Base-by-base conservation (phyloP, 148 eudicot species). In the Rhododendron griersonianum region DNA sequence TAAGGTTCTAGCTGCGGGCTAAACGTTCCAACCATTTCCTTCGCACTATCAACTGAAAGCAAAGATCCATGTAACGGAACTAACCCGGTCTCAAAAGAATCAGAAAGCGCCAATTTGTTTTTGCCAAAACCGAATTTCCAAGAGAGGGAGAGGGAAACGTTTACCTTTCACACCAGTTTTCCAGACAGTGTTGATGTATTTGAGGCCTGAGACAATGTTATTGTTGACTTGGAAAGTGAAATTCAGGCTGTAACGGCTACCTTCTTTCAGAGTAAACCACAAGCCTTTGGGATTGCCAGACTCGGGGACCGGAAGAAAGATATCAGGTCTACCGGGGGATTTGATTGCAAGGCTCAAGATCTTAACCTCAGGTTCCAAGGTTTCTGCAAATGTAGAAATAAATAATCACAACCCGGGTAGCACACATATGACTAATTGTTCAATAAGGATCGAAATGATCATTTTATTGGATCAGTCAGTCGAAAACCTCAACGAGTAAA, bases 261-360 rank as follows among this genome's bases (percentile, higher is more conserved):
- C 94, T 91, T 94, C 96, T 87, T 94, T 94, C 63, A 94, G 86
- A 9, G 94, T 92, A 89, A 94, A 94, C 96, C 96, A 94, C 7
- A 86, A 84, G n/a, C 90, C 92, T 86, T 90, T 92, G 10, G 92
- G 94, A 80, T 94, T 94, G 79, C 94, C 94, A 85, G 90, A 93
- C 65, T 89, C 94, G 0, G 96, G 94, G 67, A 94, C 89, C 0
- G 90, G 88, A 82, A 94, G 93, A 63, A 91, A 85, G 78, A 94
- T 87, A 75, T 92, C 93, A 8, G 92, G 90, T 87, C 96, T 90
- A 59, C 88, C 92, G 50, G 92, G 89, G 51, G 94, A 91, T 63
- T 89, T 83, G 53, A 94, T 91, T 2, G 94, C 82, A 57, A 94
- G 92, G 78, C 91, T 91, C 78, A 91, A 80, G 83, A 94, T 90